Base-by-base conservation (phyloP, 257 asterid species). In the Henckelia pumila region DNA sequence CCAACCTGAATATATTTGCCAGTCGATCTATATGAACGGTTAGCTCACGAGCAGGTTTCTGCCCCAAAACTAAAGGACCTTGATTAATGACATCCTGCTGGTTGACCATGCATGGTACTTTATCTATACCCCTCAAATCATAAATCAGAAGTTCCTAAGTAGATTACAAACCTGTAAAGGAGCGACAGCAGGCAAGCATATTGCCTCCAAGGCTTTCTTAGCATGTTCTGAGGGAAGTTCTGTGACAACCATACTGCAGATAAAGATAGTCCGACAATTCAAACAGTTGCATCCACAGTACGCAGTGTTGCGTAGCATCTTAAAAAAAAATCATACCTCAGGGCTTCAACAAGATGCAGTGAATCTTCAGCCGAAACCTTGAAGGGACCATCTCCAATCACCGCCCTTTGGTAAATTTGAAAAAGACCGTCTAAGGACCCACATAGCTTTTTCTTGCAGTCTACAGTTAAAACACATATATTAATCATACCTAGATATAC, bases 281-380 rank as follows among this genome's bases (percentile, higher is more conserved):
- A 75, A 71, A 40, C 3, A 26, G 74, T 16, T 65, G 37, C 57
- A 72, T 63, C 66, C 64, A 59, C 72, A 68, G 56, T 55, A 50
- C 61, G 40, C 66, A 24, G 29, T 30, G 29, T 30, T 66, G 20
- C 60, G 55, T 69, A 67, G 69, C 57, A 61, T 75, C 20, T 17
- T 44, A 63, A 60, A 50, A 72, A 61, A 55, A 67, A 69, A 21
- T 24, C 69, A 64, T 84, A 94, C 99, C 99, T 94, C 73, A 94
- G 76, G 68, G 99, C 97, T 83, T 94, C 99, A 49, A 91, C 99
- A 20, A 94, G 82, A 83, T 91, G 86, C 80, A 94, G 74, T 17
- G 96, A 91, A 76, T 94, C 99, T 69, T 94, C 99, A 30, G 92
- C 85, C 73, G 97, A 94, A 84, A 94, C 95, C 89, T 91, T 94